Percentiles rank a stretch among this genome's conserved stretches.
phyloP scores from a whole-genome alignment of 2,329 filamentous ascomycete genomes.

The Corniculantispora saksenae region DNA sequence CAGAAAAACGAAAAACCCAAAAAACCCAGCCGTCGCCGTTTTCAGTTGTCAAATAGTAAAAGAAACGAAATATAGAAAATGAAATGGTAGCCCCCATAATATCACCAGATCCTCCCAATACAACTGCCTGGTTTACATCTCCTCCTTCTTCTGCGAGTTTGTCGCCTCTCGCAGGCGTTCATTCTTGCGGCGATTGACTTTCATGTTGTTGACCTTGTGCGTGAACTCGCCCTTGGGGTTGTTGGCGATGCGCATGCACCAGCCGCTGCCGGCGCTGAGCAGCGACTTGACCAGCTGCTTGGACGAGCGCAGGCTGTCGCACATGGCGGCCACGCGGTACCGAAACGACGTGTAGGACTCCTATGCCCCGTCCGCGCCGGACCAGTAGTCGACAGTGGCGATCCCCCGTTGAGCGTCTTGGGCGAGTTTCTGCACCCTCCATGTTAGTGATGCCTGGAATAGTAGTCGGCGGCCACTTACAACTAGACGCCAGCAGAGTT shows the following conservation, averaged over 20 bases:
- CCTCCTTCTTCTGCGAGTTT: background rate
- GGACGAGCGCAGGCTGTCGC: conserved; percentile 25
- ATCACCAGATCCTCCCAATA: background rate
- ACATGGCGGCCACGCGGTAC: conserved; percentile 29
- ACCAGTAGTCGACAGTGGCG: conserved; percentile 28
- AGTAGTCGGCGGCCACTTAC: conserved; percentile 17
- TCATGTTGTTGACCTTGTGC: conserved; percentile 28
- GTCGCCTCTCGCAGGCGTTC: conserved; percentile 9
- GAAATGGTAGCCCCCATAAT: background rate
- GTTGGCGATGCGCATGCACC: conserved; percentile 30
- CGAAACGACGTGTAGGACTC: conserved; percentile 30
- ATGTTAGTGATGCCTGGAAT: background rate
- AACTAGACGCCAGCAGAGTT: conserved; percentile 29
- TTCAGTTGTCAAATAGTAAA: background rate
- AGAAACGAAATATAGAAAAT: background rate
- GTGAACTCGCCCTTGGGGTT: conserved; percentile 28
- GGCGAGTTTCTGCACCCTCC: conserved; percentile 23
- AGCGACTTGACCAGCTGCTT: conserved; percentile 34
- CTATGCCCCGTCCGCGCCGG: conserved; percentile 31
- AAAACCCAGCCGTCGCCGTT: background rate
- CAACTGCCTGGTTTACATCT: background rate
- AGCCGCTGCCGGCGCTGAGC: conserved; percentile 27
- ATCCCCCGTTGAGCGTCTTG: conserved; percentile 30
- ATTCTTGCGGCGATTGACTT: conserved; percentile 28
- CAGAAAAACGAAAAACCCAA: background rate